Evolutionary conservation across 140 eudicot genomes (phyloP).

Genomic region (Ambrosia hybrid): DNA sequence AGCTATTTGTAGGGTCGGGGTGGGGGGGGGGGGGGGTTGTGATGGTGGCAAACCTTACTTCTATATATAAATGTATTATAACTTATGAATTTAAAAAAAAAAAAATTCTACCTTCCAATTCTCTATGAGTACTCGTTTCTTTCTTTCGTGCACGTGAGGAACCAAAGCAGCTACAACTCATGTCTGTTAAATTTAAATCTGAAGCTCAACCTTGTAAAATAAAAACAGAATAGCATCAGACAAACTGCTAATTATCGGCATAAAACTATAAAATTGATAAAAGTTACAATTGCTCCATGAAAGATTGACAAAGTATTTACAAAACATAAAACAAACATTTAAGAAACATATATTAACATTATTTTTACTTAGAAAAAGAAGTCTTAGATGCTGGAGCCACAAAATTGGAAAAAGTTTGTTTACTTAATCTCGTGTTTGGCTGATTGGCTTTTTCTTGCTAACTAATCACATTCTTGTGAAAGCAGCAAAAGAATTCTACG

Average conservation of each 20-base stretch:
- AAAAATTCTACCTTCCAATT: slow-evolving; percentile 50
- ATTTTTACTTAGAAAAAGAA: neutral
- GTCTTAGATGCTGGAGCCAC: neutral
- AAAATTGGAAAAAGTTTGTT: neutral
- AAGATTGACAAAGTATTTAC: neutral
- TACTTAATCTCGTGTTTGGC: neutral
- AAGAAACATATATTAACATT: neutral
- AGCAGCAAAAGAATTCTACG: neutral
- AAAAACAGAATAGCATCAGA: slow-evolving; percentile 25
- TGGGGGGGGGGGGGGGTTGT: too few relatives aligned
- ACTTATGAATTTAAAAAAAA: too few relatives aligned
- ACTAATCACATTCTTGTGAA: slow-evolving; percentile 6
- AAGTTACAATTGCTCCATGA: slow-evolving; percentile 15
- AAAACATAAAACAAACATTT: neutral
- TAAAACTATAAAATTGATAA: neutral
- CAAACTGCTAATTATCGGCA: slow-evolving; percentile 10
- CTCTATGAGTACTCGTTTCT: slow-evolving; percentile 36
- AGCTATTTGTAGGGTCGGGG: too few relatives aligned
- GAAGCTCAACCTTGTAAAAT: slow-evolving; percentile 24
- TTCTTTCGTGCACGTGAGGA: slow-evolving; percentile 26
- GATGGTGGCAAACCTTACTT: too few relatives aligned
- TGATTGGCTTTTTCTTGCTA: neutral
- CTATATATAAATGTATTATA: too few relatives aligned
- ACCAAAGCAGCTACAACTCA: slow-evolving; percentile 85
- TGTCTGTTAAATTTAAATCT: slow-evolving; percentile 27